Conservation (phyloP, 1,284 basidiomycete genomes). For the Melampsora abietis-canadensis region DNA sequence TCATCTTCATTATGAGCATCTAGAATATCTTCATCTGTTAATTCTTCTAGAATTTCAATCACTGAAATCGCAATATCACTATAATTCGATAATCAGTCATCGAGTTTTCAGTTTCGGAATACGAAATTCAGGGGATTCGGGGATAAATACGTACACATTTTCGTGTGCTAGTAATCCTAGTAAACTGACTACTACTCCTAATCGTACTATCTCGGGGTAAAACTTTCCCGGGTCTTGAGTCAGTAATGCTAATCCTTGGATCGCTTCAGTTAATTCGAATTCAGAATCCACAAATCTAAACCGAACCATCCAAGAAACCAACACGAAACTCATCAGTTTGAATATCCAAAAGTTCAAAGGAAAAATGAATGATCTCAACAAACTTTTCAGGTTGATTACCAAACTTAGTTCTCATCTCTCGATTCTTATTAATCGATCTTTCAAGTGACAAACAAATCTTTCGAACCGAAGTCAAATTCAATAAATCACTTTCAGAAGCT, state of each 20-base stretch:
- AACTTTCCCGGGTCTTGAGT: conserved; percentile 78
- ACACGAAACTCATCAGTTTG: background rate
- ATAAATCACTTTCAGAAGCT: conserved; percentile 56
- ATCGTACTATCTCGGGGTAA: conserved; percentile 82
- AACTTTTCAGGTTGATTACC: conserved; percentile 51
- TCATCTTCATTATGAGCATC: conserved; percentile 69
- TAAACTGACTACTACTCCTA: conserved; percentile 67
- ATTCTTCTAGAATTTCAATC: conserved; percentile 83
- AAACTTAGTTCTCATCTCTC: conserved; percentile 68
- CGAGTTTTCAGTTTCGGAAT: no score
- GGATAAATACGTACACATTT: conserved; percentile 47
- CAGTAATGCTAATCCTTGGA: conserved; percentile 77
- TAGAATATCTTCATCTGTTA: conserved; percentile 92
- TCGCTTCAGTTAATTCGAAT: conserved; percentile 79
- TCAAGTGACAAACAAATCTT: conserved; percentile 78
- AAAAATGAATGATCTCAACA: conserved; percentile 15
- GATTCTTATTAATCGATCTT: conserved; percentile 83
- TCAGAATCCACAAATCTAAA: conserved; percentile 95
- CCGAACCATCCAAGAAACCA: background rate
- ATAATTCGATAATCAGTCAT: conserved; percentile 66
- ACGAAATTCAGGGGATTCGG: background rate
- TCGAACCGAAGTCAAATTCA: conserved; percentile 69
- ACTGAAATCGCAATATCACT: conserved; percentile 89
- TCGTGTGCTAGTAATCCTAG: conserved; percentile 67
- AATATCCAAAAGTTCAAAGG: background rate